A percentile compares a stretch with the other conserved stretches of the same genome.
These are phyloP conservation scores for Pseudogymnoascus sp. DNA, from an alignment of 2,329 filamentous ascomycete genomes.

Conservation along the genomic window DNA sequence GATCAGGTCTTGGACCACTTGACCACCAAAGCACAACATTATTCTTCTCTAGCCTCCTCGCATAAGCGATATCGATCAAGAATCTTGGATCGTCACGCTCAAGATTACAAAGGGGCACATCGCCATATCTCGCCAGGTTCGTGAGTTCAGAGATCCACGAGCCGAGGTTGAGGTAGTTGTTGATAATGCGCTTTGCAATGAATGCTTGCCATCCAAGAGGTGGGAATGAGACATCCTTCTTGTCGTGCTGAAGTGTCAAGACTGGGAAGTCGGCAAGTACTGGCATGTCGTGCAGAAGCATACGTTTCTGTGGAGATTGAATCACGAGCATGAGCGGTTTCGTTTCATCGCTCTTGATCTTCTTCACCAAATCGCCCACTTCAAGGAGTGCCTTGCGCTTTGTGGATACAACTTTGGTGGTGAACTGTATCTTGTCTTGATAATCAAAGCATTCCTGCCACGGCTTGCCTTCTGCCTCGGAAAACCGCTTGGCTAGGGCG, in stretches of 20 bases:
- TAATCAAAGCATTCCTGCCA: constrained; percentile 81
- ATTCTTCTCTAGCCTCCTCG: constrained; percentile 77
- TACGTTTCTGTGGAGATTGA: constrained; percentile 76
- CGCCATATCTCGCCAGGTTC: constrained; percentile 80
- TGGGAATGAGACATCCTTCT: constrained; percentile 76
- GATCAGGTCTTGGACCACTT: constrained; percentile 73
- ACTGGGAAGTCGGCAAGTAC: constrained; percentile 77
- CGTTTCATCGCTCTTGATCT: constrained; percentile 75
- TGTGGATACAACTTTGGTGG: constrained; percentile 78
- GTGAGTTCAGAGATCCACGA: constrained; percentile 86
- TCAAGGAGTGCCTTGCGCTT: constrained; percentile 83
- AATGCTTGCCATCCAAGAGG: constrained; percentile 91
- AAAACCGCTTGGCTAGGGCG: constrained; percentile 54
- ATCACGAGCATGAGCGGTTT: constrained; percentile 77
- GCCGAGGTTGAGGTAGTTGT: constrained; percentile 86
- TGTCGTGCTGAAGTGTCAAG: constrained; percentile 70
- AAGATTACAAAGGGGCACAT: constrained; percentile 90
- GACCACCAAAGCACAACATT: constrained; percentile 98
- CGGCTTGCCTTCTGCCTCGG: constrained; percentile 58
- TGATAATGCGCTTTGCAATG: constrained; percentile 74
- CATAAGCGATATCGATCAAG: constrained; percentile 92
- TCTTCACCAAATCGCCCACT: constrained; percentile 79
- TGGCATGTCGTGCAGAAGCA: constrained; percentile 77
- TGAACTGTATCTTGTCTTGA: constrained; percentile 78
- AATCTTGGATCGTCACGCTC: constrained; percentile 91